Base-by-base conservation (phyloP, 257 asterid genomes). In the Asclepias syriaca region DNA sequence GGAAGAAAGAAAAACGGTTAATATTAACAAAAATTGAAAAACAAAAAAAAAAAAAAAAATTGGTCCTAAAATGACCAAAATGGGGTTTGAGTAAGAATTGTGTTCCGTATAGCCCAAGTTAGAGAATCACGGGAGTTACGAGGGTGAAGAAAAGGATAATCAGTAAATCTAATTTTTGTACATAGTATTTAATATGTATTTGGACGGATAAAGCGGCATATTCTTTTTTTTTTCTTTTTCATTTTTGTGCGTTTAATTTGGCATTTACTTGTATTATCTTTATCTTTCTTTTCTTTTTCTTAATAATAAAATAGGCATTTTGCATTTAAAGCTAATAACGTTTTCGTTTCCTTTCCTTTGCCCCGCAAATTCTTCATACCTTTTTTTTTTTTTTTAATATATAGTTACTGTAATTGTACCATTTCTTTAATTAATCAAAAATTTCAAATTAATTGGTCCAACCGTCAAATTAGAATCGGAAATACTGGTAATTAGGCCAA, bases 41-140 rank as follows among this genome's bases (percentile, higher is more conserved):
- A 40, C 0, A 6, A 40, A 40, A 40, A 4, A 8, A 43, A 43
- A 43, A 43, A 66, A 54, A 40, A 22, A n/a, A n/a, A n/a, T n/a
- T 71, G 32, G 79, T 50, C 0, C 55, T 24, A 70, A 86, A 89
- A 84, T 70, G 83, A 87, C 94, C 59, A 70, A 77, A 83, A 77
- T 72, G 85, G 78, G 77, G 80, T 50, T 39, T 9, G 66, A 34
- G 56, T 7, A 9, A 16, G 39, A 19, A 1, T 16, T 45, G 12
- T 66, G 65, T 84, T 79, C 68, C 89, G 83, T 84, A 22, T 14
- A 68, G 71, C 40, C 66, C 91, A 89, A 83, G 90, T 70, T 45
- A 69, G 70, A 65, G 65, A 60, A n/a, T 70, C 75, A 78, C 87
- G 88, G 49, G 68, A 68, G 74, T 74, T 79, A 18, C 79, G 87